Evolutionary conservation across 1,284 basidiomycete species (phyloP), one percentile per base, ranked within the genome.

Genomic region (Moesziomyces globuligerus): DNA sequence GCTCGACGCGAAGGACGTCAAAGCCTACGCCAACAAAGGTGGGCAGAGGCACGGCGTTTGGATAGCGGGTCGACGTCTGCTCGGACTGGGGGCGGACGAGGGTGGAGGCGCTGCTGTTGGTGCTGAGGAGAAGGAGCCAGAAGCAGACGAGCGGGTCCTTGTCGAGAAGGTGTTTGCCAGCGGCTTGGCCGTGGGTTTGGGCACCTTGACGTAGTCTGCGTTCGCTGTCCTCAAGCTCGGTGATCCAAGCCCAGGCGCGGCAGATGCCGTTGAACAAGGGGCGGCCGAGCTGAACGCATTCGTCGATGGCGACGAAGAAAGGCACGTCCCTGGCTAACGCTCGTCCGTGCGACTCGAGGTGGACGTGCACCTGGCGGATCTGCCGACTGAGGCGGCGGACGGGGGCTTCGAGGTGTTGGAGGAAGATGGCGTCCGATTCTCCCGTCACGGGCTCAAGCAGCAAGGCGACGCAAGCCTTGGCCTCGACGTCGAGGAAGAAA

Each of bases 291-390:
- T 17, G 8, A 4, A 48, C 36, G 13, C 46, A 48, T 48, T 48
- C 36, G 36, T 48, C 46, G 24, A 48, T 38, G 28, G 46, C 46
- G 15, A 48, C 46, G 28, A 36, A 48, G 46, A 48, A 13, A 8
- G 29, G 46, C 23, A 20, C 28, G 9, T 26, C 20, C 7, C 11
- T 18, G 8, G 17, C 3, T 18, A 10, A n/a, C 18, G 18, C 9
- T 11, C 13, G 18, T 10, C 7, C 13, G 7, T 7, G 21, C 21
- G n/a, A n/a, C n/a, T n/a, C n/a, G 7, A 41, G 21, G 7, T 20
- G 17, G 7, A 23, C 20, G 4, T 45, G 17, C 18, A 45, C 17
- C 25, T 20, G 6, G n/a, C 18, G 4, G 13, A 45, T 29, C 23
- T 45, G 26, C 3, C 4, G 15, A 24, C 43, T 29, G 24, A 45